Base-by-base conservation (phyloP, 768 basidiomycete genomes). In the Leucogyrophana mollusca region DNA sequence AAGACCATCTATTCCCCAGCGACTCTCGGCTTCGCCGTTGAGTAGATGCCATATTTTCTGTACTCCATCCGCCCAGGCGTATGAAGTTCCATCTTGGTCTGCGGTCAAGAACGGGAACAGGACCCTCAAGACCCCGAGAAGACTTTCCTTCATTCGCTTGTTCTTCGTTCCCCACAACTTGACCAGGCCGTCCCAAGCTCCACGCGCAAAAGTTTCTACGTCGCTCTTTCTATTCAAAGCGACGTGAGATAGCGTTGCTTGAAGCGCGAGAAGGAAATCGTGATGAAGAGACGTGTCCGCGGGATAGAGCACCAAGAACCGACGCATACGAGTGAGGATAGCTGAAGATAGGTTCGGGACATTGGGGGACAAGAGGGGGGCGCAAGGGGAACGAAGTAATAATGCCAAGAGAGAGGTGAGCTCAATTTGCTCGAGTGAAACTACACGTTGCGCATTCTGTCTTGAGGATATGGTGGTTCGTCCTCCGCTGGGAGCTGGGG, bases 91-190 rank as follows among this genome's bases (percentile, higher is more conserved):
- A 34, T 60, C 64, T 30, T 65, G 52, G 27, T 64, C 66, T 24
- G 73, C 67, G 0, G 74, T 74, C 40, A 88, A 64, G 61, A 84
- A 93, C 1, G 89, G 89, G 34, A 94, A 78, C 3, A 96, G 70
- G 11, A 74, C 70, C 14, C 80, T 79, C 16, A 96, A 66, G 18
- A 90, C 74, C n/a, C 84, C 74, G 22, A 94, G 71, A 14, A 97
- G 70, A 35, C 82, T 78, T 62, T 94, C 93, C 60, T 94, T 93
- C 54, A 87, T 69, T 7, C 73, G 63, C 48, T 78, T 83, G 61
- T 83, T 85, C 67, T 90, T 92, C 14, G 86, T 86, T 2, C 75
- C 73, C 92, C 92, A 96, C 20, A 95, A 66, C 2, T 66, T 67
- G 3, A 93, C 72, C 4, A 97, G 57, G 2, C 64, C 63, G 37